Percentiles rank a stretch among this genome's conserved stretches.
Conservation (phyloP, 2,329 filamentous ascomycete genomes). For the Didymella glomerata region DNA sequence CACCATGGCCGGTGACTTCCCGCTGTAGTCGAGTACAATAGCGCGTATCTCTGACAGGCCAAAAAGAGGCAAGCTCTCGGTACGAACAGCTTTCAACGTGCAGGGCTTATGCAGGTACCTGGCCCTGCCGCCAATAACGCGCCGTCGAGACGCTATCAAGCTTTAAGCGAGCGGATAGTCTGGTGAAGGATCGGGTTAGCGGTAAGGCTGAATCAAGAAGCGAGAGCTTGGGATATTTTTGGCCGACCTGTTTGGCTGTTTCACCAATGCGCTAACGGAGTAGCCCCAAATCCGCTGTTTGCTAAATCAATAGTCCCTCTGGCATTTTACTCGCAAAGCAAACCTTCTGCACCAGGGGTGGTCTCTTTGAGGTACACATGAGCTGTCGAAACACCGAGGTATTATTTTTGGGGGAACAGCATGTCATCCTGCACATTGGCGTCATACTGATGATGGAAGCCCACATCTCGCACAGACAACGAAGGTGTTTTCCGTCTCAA, state of each 20-base stretch:
- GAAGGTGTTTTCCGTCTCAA: background rate
- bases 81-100: conserved; percentile 5
- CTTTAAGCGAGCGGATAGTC: conserved; percentile 6
- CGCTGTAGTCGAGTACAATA: conserved; percentile 22
- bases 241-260: conserved; percentile 15
- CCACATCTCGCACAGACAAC: background rate
- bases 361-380: background rate
- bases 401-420: conserved; percentile 13
- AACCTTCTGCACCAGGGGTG: conserved; percentile 10
- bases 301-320: conserved; percentile 24
- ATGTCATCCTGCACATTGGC: conserved; percentile 5
- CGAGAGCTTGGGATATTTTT: conserved; percentile 28
- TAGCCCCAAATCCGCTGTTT: conserved; percentile 24
- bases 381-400: conserved; percentile 8
- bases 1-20: conserved; percentile 12
- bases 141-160: conserved; percentile 7
- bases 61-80: conserved; percentile 8
- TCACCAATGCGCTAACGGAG: conserved; percentile 11
- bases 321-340: conserved; percentile 5
- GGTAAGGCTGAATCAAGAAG: conserved; percentile 20
- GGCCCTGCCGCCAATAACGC: conserved; percentile 13
- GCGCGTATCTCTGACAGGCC: conserved; percentile 14
- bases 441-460: conserved; percentile 8
- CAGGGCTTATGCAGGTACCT: conserved; percentile 20
- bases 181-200: conserved; percentile 7